Base-by-base conservation (phyloP, 1,139 yeast genomes). In the Debaryomycetaceae sp. region DNA sequence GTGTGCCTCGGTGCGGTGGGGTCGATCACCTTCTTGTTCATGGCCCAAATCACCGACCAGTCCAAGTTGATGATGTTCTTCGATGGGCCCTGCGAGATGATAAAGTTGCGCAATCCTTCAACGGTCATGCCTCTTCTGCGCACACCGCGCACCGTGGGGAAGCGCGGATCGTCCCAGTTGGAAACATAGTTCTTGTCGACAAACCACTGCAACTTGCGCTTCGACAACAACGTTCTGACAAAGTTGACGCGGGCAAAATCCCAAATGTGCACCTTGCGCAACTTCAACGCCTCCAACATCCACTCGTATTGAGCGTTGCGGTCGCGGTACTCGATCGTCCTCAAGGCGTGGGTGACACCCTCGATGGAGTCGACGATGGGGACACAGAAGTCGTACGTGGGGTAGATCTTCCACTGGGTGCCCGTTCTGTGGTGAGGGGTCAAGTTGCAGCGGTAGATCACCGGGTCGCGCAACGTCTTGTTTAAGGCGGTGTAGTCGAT, bases 121-220 rank as follows among this genome's bases (percentile, higher is more conserved):
- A 91, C 93, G 27, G 96, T 80, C 97, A 91, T 91, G 70, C 98
- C 98, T 70, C 98, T 83, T 74, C 97, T 81, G 71, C 96, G 84
- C 34, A 89, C 96, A 69, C 97, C 97, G 64, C 96, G 80, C 25
- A 89, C 95, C 29, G 98, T 91, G 45, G 98, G 98, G 88, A 91
- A 91, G 61, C 98, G 77, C 49, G 98, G 97, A 62, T 91, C 98
- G 54, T 89, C 96, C 98, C 98, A 91, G 64, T 86, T 88, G 22
- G 74, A 51, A 38, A 91, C 98, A 47, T 80, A 71, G 24, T 75
- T 66, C 58, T 85, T 82, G 68, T 91, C 96, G 42, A 91, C 97
- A 60, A 91, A 86, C 96, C 96, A 89, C 68, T 91, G 97, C 53
- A 91, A 72, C 71, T 91, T 91, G 71, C 98, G 83, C 80, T 91